Evolutionary conservation across 805 yeast genomes (phyloP).

Genomic region (Pichia californica): DNA sequence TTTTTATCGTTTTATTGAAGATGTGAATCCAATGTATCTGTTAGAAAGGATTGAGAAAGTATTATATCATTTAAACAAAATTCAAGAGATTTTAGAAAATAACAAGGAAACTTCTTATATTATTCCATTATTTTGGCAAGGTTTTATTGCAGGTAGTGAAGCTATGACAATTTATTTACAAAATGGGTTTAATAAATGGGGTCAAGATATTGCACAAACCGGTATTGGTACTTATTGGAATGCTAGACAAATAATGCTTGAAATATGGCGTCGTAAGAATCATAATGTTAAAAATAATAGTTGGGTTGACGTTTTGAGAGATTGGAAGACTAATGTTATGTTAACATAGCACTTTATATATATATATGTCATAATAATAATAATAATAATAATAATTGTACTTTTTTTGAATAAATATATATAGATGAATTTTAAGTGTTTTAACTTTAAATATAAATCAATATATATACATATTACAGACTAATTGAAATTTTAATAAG

Average conservation of each 20-base stretch:
- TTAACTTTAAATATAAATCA: too few relatives aligned
- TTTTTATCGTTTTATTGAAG: conserved; percentile 58
- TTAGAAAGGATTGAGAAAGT: conserved; percentile 59
- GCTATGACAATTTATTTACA: conserved; percentile 55
- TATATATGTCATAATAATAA: too few relatives aligned
- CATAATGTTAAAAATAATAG: conserved; percentile 51
- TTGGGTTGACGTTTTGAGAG: conserved; percentile 75
- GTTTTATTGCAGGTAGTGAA: conserved; percentile 82
- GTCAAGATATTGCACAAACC: conserved; percentile 49
- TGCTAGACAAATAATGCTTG: conserved; percentile 76
- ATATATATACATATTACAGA: too few relatives aligned
- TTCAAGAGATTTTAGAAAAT: conserved; percentile 48
- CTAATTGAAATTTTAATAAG: too few relatives aligned
- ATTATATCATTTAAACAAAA: conserved; percentile 54
- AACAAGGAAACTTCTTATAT: conserved; percentile 46
- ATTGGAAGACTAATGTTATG: conserved; percentile 85
- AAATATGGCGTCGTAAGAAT: conserved; percentile 74
- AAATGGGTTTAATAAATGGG: conserved; percentile 67
- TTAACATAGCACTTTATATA: conserved; percentile 32
- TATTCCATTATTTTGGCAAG: conserved; percentile 83
- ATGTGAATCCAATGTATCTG: conserved; percentile 46
- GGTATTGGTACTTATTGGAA: conserved; percentile 83
- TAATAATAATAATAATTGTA: too few relatives aligned
- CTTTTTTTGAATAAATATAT: too few relatives aligned
- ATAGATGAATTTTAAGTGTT: too few relatives aligned